Evolutionary conservation across 768 basidiomycete species (phyloP).

Genomic region (Atractiella rhizophila): DNA sequence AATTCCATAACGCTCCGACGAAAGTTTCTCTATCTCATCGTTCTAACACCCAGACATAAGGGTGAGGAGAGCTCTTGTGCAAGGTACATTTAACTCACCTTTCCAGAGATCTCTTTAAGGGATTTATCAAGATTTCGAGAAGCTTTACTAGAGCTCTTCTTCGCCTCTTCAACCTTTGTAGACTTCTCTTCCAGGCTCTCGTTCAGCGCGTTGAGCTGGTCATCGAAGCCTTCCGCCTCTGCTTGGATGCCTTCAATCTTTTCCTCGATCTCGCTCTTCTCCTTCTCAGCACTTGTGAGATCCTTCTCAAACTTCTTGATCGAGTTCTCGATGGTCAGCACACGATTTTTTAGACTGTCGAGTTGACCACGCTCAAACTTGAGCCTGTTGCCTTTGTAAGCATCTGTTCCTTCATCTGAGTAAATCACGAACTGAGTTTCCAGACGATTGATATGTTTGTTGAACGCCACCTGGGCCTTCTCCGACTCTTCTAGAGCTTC

Average conservation of each 20-base stretch:
- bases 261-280: slow-evolving; percentile 4
- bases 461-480: slow-evolving; percentile 53
- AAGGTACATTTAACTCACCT: slow-evolving; percentile 34
- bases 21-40: slow-evolving; percentile 72
- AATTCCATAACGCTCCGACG: slow-evolving; percentile 54
- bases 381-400: slow-evolving; percentile 27
- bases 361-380: slow-evolving; percentile 55
- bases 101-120: slow-evolving; percentile 62
- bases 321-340: slow-evolving; percentile 5
- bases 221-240: slow-evolving; percentile 37
- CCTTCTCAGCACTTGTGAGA: background rate
- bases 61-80: background rate
- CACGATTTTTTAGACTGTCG: slow-evolving; percentile 3
- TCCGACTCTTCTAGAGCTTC: slow-evolving; percentile 70
- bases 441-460: slow-evolving; percentile 62
- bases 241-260: slow-evolving; percentile 26
- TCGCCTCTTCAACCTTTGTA: slow-evolving; percentile 32
- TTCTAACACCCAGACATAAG: slow-evolving; percentile 26
- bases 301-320: slow-evolving; percentile 4
- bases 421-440: slow-evolving; percentile 43
- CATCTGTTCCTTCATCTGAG: background rate
- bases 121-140: slow-evolving; percentile 58
- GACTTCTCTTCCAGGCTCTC: slow-evolving; percentile 20
- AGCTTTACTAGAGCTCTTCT: slow-evolving; percentile 44
- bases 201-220: slow-evolving; percentile 32